A percentile compares a stretch with the other conserved stretches of the same genome.
Evolutionary conservation across 225 moss, liverwort and hornwort genomes (phyloP).

Genomic region (Pseudoscleropodium purum): DNA sequence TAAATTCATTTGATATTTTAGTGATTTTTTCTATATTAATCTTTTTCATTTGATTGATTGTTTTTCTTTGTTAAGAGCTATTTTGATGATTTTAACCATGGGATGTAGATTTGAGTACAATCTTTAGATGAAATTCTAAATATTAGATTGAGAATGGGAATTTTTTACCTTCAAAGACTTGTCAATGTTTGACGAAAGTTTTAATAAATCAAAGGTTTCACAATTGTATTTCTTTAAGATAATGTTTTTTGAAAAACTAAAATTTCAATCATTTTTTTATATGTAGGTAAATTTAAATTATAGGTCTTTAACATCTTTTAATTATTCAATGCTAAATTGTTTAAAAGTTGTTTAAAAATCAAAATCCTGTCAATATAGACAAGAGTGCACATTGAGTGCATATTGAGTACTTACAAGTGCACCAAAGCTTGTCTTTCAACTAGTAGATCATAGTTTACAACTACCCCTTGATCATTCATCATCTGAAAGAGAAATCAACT

Average conservation of each 20-base stretch:
- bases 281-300: too few species aligned
- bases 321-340: neutral
- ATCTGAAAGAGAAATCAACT: neutral
- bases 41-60: neutral
- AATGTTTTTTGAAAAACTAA: neutral
- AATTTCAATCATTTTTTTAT: neutral
- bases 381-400: neutral
- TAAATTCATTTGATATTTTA: neutral
- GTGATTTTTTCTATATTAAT: neutral
- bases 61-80: neutral
- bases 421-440: neutral
- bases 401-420: neutral
- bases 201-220: neutral
- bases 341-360: neutral
- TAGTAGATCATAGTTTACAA: fast-evolving
- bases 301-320: neutral
- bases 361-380: neutral
- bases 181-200: neutral
- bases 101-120: neutral
- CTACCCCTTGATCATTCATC: neutral
- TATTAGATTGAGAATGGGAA: fast-evolving
- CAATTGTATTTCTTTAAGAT: neutral
- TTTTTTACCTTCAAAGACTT: neutral
- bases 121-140: too few species aligned
- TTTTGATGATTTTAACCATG: neutral